Conservation (phyloP, 371 early-diverging fungal genomes). For the Dichotomocladium elegans region DNA sequence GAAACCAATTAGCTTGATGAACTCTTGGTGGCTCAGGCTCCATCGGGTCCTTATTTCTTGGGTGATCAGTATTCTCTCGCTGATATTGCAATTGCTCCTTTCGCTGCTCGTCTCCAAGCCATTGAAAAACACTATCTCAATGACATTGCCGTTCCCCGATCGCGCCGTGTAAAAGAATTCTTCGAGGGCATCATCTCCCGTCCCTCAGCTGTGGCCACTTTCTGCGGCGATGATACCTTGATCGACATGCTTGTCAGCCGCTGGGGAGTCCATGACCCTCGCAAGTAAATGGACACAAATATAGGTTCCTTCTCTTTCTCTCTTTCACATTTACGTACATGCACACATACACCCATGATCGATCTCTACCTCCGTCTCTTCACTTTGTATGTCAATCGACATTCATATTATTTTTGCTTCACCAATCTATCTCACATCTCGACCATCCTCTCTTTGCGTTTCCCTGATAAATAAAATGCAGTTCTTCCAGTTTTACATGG, state of each 20-base stretch:
- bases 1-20: slow-evolving; percentile 27
- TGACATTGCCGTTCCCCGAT: slow-evolving; percentile 12
- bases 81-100: slow-evolving; percentile 54
- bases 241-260: slow-evolving; percentile 4
- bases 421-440: neutral
- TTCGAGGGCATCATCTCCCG: slow-evolving; percentile 22
- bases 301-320: too few species aligned
- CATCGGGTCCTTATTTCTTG: slow-evolving; percentile 60
- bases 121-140: slow-evolving; percentile 12
- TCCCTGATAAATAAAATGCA: neutral
- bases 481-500: too few species aligned
- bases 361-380: too few species aligned
- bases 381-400: too few species aligned
- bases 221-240: slow-evolving; percentile 18
- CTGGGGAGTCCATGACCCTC: neutral
- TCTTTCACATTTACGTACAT: too few species aligned
- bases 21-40: slow-evolving; percentile 38
- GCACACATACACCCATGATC: too few species aligned
- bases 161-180: slow-evolving; percentile 28
- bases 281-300: neutral
- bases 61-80: slow-evolving; percentile 57
- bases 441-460: neutral
- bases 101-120: slow-evolving; percentile 29
- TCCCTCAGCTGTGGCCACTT: slow-evolving; percentile 24
- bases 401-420: too few species aligned